These are phyloP conservation scores for Globomyces pollinis-pini DNA, from an alignment of 192 early-diverging fungal genomes.

Conservation along the genomic window DNA sequence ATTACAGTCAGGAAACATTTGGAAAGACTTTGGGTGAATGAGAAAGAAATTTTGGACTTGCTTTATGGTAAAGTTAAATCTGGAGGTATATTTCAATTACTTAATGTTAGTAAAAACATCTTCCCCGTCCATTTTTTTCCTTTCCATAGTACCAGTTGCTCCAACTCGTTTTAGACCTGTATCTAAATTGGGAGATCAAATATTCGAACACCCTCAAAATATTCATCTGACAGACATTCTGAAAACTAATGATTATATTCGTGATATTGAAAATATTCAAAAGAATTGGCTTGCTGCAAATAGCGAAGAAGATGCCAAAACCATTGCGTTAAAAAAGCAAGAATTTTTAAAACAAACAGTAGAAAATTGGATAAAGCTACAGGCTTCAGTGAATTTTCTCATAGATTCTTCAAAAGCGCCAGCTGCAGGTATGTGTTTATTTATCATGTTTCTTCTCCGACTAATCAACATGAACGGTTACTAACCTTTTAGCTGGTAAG, in stretches of 20 bases:
- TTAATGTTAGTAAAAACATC: conserved; percentile 32
- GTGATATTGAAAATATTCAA: conserved; percentile 22
- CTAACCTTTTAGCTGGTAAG: conserved; percentile 41
- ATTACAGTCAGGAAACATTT: conserved; percentile 74
- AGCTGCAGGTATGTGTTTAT: conserved; percentile 20
- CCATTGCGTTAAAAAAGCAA: conserved; percentile 2
- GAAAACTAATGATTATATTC: conserved; percentile 63
- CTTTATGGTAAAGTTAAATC: conserved; percentile 61
- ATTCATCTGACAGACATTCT: conserved; percentile 76
- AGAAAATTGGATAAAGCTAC: conserved; percentile 70
- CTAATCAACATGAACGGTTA: too few relatives aligned
- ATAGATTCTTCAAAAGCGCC: conserved; percentile 91
- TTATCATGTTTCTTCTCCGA: too few relatives aligned
- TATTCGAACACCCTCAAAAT: conserved; percentile 95
- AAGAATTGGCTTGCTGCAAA: conserved; percentile 1
- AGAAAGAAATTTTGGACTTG: conserved; percentile 64
- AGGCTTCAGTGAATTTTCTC: conserved; percentile 83
- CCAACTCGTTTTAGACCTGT: conserved; percentile 92
- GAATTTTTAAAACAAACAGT: conserved; percentile 36
- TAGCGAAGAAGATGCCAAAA: conserved; percentile 16
- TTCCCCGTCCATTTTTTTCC: conserved; percentile 82
- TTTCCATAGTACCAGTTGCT: conserved; percentile 82
- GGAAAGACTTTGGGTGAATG: conserved; percentile 67
- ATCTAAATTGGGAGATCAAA: conserved; percentile 78
- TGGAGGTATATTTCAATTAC: conserved; percentile 15